phyloP scores from a whole-genome alignment of 257 asterid genomes.

The Leptodermis oblonga region DNA sequence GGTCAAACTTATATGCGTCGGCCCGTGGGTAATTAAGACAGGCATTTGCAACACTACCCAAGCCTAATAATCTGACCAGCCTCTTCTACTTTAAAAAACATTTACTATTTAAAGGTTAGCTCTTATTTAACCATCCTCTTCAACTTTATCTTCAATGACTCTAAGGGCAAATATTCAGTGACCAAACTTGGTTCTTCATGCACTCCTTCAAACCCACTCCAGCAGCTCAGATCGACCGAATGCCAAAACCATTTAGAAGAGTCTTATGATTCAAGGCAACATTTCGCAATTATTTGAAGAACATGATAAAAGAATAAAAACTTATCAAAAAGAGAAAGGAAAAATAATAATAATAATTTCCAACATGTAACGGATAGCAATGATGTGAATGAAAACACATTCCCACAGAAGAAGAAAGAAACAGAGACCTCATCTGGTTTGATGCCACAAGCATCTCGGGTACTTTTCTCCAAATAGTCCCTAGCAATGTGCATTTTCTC shows the following conservation, averaged over 20 bases:
- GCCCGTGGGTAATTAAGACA: neutral
- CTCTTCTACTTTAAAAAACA: neutral
- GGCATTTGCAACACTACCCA: neutral
- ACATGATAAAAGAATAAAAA: neutral
- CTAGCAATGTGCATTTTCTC: conserved; percentile 98
- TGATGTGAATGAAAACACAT: neutral
- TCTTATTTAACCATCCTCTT: neutral
- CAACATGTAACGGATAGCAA: neutral
- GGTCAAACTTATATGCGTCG: neutral
- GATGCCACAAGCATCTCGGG: conserved; percentile 95
- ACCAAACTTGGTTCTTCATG: neutral
- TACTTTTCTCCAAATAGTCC: conserved; percentile 86
- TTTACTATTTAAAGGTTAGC: neutral
- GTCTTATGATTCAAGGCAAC: neutral
- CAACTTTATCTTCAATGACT: neutral
- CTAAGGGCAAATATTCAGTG: neutral
- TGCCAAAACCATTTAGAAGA: neutral
- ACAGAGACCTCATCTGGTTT: conserved; percentile 77
- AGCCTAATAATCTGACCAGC: neutral
- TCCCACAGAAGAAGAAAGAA: neutral
- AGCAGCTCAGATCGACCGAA: neutral
- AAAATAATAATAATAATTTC: too few species aligned
- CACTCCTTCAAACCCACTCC: neutral
- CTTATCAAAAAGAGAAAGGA: neutral
- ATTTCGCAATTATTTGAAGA: neutral